Evolutionary conservation across 2,329 filamentous ascomycete species (phyloP), one percentile per base, ranked within the genome.

Genomic region (Trichoderma citrinoviride): DNA sequence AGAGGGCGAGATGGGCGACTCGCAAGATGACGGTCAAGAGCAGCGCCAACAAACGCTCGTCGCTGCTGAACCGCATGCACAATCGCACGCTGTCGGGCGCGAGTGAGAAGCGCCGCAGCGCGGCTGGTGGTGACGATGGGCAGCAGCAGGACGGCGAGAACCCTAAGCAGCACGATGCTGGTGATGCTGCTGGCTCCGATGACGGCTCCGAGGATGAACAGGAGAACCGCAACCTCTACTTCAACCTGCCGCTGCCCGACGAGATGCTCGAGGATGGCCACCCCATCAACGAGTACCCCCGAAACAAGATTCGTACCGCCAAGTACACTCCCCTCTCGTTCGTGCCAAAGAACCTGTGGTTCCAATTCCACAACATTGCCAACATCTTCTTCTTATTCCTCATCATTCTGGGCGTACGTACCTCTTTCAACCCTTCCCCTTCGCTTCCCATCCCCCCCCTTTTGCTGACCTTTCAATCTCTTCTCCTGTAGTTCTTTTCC

Each of bases 351-450:
- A 98, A 99, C 78, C 75, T 99, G 73, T 99, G 90, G 87, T 92
- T 96, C 69, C 96, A 99, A 78, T 98, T 99, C 75, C 94, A 99
- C 79, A 98, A 98, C 74, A 90, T 99, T 73, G 95, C 95, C 74
- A 99, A 99, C 77, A 90, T 98, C 61, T 99, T 98, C 80, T 99
- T 99, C 84, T 83, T 98, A 71, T 97, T 98, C 79, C 85, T 94
- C 72, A 93, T 97, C 75, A 96, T 99, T 74, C 85, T 99, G 66
- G 89, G 90, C 73, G 95, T 98, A 89, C 83, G 93, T 76, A 55
- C 50, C 43, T 23, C 15, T 64, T 23, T 56, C 17, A 52, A 65
- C 52, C 60, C 46, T 2, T n/a, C 33, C 55, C 40, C n/a, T 33
- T 52, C 23, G 14, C n/a, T 40, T 17, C 46, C 27, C 7, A 33